Evolutionary conservation across 352 stramenopile species (phyloP), one percentile per base, ranked within the genome.

Genomic region (Blastocystis sp.): DNA sequence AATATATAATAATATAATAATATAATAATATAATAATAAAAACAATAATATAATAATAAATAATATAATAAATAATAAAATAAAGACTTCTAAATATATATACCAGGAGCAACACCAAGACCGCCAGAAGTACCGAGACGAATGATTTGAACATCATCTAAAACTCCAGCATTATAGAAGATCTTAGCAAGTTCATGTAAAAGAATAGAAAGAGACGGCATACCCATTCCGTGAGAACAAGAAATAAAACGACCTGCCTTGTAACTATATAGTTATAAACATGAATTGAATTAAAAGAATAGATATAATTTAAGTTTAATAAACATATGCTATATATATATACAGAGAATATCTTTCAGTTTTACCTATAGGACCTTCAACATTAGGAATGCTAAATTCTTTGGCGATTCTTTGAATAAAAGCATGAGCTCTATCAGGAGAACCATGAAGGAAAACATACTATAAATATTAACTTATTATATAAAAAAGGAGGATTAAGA

Each of bases 391-490:
- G 16, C 49, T 28, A 1, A 59, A 35, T 30, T n/a, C 6, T 27
- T 48, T 52, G 4, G 7, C 10, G 21, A 52, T 16, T 36, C 34
- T 49, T 10, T 21, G 9, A 16, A 40, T 40, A 45, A 59, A 18
- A 28, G 31, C 49, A 2, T 16, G 34, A 2, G 49, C 18, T 25
- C 49, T 36, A 2, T 48, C 49, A 19, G 30, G 28, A 4, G 19
- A 49, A 49, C 49, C 49, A 19, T 59, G 49, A 36, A 59, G 46
- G n/a, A 59, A 36, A 19, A 59, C 49, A 28, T 19, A 59, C 49
- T 59, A 31, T 9, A 32, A n/a, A n/a, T 16, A 2, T 31, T 10
- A 52, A 13, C 19, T n/a, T n/a, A 7, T 0, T 33, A 10, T 3
- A 27, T 28, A n/a, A n/a, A n/a, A n/a, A n/a, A n/a, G n/a, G n/a